phyloP scores from a whole-genome alignment of 306 rosid species.

The Vigna angularis region DNA sequence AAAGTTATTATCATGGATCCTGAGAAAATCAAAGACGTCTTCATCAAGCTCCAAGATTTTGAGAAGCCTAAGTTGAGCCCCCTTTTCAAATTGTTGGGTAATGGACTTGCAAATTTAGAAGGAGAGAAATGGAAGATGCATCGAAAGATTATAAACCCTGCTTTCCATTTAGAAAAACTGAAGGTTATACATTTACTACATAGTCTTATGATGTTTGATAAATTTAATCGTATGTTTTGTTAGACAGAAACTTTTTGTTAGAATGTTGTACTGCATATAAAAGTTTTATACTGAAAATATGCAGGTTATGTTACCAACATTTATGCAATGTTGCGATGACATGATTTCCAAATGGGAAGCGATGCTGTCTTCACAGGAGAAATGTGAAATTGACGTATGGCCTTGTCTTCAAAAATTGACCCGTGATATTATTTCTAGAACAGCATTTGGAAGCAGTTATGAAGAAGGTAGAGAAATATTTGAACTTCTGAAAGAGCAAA shows the following conservation, averaged over 20 bases:
- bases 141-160: slow-evolving; percentile 59
- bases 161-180: slow-evolving; percentile 57
- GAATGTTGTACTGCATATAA: neutral
- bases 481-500: neutral
- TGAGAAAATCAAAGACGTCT: slow-evolving; percentile 45
- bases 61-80: slow-evolving; percentile 33
- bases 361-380: neutral
- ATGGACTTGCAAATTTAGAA: slow-evolving; percentile 42
- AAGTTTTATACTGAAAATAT: neutral
- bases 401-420: slow-evolving; percentile 3
- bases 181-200: slow-evolving; percentile 48
- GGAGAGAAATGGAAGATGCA: slow-evolving; percentile 61
- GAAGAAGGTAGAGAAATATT: slow-evolving; percentile 4
- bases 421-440: neutral
- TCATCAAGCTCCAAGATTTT: slow-evolving; percentile 39
- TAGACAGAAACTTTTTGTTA: neutral
- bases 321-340: neutral
- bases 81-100: neutral
- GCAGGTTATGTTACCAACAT: neutral
- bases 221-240: neutral
- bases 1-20: slow-evolving; percentile 48
- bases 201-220: too few species aligned
- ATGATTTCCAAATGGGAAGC: neutral
- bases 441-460: slow-evolving; percentile 25
- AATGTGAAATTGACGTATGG: slow-evolving; percentile 14